These are phyloP conservation scores for Suhomyces kunorum DNA, from an alignment of 1,139 yeast genomes.

Conservation along the genomic window DNA sequence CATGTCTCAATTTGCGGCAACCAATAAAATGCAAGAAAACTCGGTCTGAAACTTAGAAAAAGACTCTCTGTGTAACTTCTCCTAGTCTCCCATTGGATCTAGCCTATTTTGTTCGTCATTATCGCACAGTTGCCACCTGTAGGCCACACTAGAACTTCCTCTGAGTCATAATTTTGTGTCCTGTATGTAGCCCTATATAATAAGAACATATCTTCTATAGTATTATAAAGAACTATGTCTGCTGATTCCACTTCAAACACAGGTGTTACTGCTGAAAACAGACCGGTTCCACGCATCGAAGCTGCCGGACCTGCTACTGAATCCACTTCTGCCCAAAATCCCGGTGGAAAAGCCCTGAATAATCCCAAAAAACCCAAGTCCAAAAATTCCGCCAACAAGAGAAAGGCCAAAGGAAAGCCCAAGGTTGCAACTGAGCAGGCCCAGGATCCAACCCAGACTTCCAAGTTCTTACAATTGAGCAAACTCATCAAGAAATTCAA, in stretches of 20 bases:
- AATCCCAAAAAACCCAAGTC: not conserved
- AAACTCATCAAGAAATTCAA: constrained; percentile 30
- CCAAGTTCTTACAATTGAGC: constrained; percentile 19
- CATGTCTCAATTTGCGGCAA: no score
- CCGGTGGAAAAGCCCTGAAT: not conserved
- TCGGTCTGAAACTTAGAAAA: no score
- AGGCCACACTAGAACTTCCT: no score
- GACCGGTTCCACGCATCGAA: not conserved
- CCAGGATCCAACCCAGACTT: constrained; percentile 15
- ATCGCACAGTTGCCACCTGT: no score
- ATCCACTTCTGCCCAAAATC: not conserved
- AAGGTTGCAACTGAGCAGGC: constrained; percentile 8
- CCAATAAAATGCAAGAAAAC: no score
- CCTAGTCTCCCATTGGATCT: no score
- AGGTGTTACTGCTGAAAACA: not conserved
- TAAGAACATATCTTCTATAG: not conserved
- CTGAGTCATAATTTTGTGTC: not conserved
- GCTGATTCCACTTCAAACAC: not conserved
- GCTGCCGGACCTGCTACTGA: not conserved
- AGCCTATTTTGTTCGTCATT: no score
- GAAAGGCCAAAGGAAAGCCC: constrained; percentile 2
- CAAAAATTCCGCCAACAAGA: constrained; percentile 6
- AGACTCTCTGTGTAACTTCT: no score
- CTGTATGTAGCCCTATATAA: not conserved
- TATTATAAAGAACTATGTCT: not conserved